Evolutionary conservation across 1,284 basidiomycete species (phyloP).

Genomic region (Marasmius sp.): DNA sequence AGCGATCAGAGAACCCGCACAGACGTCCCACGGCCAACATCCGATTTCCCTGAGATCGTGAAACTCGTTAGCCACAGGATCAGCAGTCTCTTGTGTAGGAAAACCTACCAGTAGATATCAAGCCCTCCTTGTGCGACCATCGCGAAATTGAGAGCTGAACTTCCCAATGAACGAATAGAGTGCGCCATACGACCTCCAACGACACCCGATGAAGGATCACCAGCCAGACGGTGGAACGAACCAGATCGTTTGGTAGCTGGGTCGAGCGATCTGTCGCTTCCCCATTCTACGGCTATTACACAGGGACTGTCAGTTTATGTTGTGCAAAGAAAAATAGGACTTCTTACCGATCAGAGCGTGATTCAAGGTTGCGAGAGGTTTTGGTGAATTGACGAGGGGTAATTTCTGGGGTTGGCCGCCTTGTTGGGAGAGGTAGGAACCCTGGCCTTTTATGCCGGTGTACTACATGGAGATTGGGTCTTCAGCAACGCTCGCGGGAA

Average conservation of each 20-base stretch:
- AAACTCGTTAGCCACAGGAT: not conserved
- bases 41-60: constrained; percentile 77
- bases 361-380: constrained; percentile 72
- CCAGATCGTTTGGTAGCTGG: constrained; percentile 66
- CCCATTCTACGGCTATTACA: constrained; percentile 84
- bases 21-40: constrained; percentile 93
- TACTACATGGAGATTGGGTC: constrained; percentile 50
- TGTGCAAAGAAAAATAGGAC: not conserved
- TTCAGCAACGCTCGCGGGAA: not conserved
- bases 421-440: constrained; percentile 72
- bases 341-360: constrained; percentile 74
- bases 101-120: constrained; percentile 77
- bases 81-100: not conserved
- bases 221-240: constrained; percentile 78
- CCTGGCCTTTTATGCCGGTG: constrained; percentile 76
- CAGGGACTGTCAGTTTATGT: not conserved
- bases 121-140: constrained; percentile 83
- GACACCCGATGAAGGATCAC: constrained; percentile 64
- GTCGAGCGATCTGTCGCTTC: constrained; percentile 71
- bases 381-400: constrained; percentile 62
- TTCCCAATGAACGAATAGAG: constrained; percentile 81
- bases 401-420: constrained; percentile 62
- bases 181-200: constrained; percentile 85
- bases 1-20: constrained; percentile 91
- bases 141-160: constrained; percentile 82